These are phyloP conservation scores for Neopestalotiopsis clavispora DNA, from an alignment of 2,329 filamentous ascomycete genomes.

Conservation along the genomic window DNA sequence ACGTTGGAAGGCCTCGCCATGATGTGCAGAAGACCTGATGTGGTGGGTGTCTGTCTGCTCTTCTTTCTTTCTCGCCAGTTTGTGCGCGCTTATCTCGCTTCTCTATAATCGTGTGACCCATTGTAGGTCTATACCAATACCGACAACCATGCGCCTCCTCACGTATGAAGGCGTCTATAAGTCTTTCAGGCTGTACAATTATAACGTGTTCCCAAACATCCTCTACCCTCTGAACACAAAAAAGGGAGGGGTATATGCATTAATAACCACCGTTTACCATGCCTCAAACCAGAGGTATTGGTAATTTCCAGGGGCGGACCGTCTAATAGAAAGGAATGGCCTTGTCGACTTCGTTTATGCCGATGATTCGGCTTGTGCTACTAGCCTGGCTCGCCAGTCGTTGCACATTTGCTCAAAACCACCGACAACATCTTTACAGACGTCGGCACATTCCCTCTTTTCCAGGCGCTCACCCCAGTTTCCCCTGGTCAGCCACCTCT, in stretches of 20 bases:
- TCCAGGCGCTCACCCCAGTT: constrained; percentile 82
- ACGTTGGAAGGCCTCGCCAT: not conserved
- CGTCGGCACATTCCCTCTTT: constrained; percentile 79
- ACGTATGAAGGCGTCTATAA: not conserved
- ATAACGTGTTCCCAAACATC: not conserved
- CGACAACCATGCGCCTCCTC: not conserved
- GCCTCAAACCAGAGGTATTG: not conserved
- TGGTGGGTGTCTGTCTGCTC: too few relatives aligned
- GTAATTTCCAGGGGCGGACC: not conserved
- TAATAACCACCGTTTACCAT: not conserved
- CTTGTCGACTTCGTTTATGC: constrained; percentile 14
- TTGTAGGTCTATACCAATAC: constrained; percentile 8
- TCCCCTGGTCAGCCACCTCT: constrained; percentile 78
- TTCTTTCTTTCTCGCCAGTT: not conserved
- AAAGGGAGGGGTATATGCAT: not conserved
- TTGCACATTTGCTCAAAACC: constrained; percentile 93
- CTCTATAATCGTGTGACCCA: constrained; percentile 9
- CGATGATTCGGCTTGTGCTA: constrained; percentile 64
- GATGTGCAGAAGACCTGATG: not conserved
- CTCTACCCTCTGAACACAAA: not conserved
- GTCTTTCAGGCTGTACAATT: not conserved
- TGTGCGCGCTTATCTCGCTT: not conserved
- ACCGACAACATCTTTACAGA: constrained; percentile 86
- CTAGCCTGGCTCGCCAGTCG: constrained; percentile 77
- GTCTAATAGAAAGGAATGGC: not conserved